phyloP scores from a whole-genome alignment of 108 stramenopile genomes.

The Discostella stelligeroides region DNA sequence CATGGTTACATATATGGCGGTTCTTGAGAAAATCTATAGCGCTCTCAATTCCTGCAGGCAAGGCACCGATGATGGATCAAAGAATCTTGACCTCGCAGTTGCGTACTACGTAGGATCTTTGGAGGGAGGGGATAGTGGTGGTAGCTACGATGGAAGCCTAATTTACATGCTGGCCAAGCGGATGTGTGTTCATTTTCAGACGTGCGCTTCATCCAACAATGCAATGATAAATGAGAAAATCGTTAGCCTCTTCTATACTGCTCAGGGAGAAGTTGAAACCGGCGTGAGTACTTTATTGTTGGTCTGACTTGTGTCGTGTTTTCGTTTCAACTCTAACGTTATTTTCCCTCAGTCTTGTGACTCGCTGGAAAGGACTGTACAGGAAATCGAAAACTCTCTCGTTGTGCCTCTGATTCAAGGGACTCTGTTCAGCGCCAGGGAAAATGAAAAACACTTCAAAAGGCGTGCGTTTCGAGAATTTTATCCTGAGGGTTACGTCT shows the following conservation, averaged over 20 bases:
- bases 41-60: conserved; percentile 58
- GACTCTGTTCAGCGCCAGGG: conserved; percentile 47
- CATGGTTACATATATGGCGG: conserved; percentile 72
- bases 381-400: conserved; percentile 57
- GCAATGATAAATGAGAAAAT: conserved; percentile 62
- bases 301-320: background rate
- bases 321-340: background rate
- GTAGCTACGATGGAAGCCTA: conserved; percentile 57
- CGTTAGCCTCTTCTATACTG: conserved; percentile 62
- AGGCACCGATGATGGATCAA: conserved; percentile 17
- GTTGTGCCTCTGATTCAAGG: conserved; percentile 76
- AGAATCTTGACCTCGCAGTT: conserved; percentile 66
- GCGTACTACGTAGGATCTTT: conserved; percentile 71
- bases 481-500: conserved; percentile 60
- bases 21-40: conserved; percentile 60
- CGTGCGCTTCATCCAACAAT: conserved; percentile 51
- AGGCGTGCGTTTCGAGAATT: conserved; percentile 8
- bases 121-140: conserved; percentile 63
- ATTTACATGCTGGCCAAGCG: conserved; percentile 66
- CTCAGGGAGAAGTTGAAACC: conserved; percentile 60
- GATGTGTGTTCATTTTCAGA: conserved; percentile 70
- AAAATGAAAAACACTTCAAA: conserved; percentile 35
- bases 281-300: conserved; percentile 15
- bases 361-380: conserved; percentile 53
- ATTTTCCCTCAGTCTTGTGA: conserved; percentile 45